Evolutionary conservation across 768 basidiomycete species (phyloP), one percentile per base, ranked within the genome.

Genomic region (Tylopilus sp.): DNA sequence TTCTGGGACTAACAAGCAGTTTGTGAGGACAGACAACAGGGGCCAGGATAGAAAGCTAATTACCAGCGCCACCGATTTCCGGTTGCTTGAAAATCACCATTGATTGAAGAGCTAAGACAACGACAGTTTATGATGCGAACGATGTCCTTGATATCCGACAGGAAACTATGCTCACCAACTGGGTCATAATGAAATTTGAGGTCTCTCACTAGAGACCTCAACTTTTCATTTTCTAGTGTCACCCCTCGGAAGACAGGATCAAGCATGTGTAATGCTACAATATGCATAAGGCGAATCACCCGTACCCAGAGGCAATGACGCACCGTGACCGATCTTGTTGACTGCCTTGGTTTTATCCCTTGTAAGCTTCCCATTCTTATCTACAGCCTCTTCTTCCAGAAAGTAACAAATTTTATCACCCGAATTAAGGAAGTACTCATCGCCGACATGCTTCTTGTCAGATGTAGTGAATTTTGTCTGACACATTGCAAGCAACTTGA

Each of bases 31-130:
- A 21, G 10, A 22, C 13, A 31, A 42, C 41, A 19, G 41, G 22
- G n/a, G 19, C 25, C 19, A 21, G 46, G 36, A 48, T 50, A 22
- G 30, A 21, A 40, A 28, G 14, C 17, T 19, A 58, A 73, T 58
- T 52, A 93, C 93, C 93, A 81, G 89, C 85, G 3, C 93, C 93
- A 2, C 97, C 96, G 24, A 98, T 95, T 50, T 86, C 78, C 6
- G 90, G 85, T 65, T 98, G 94, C 71, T 98, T 98, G 62, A 87
- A 93, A 55, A 98, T 99, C 29, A 96, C 77, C 94, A 97, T 97
- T 3, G 89, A 92, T 65, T 96, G 93, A 29, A 95, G 74, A 3
- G 90, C 94, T 88, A 22, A 59, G 37, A 22, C 24, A 29, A 21
- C 22, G 17, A 21, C 11, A 24, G 21, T 48, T n/a, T 21, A 34